These are phyloP conservation scores for Hypocrella siamensis DNA, from an alignment of 2,329 filamentous ascomycete species.

Conservation along the genomic window DNA sequence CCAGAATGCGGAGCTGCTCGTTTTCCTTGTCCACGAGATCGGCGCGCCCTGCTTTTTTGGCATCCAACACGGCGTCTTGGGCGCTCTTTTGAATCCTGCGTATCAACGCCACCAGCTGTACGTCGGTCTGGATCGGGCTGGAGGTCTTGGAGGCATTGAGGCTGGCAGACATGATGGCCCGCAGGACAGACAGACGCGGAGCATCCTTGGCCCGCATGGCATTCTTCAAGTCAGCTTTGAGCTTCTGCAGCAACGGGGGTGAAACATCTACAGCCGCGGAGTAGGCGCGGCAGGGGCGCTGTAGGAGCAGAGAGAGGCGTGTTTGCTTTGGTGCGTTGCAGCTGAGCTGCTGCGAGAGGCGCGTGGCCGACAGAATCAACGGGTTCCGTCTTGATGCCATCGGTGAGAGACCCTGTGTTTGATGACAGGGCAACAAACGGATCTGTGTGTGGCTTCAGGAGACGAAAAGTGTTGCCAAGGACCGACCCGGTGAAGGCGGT, in stretches of 20 bases:
- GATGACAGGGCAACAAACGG: no score
- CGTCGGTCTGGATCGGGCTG: conserved; percentile 53
- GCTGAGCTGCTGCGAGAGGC: no score
- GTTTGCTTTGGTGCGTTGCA: no score
- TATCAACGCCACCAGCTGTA: conserved; percentile 51
- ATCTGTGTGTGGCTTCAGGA: no score
- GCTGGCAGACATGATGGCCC: conserved; percentile 50
- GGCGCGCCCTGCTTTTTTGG: conserved; percentile 43
- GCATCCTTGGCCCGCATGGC: conserved; percentile 52
- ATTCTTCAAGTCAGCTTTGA: conserved; percentile 46
- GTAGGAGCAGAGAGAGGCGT: no score
- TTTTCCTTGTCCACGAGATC: conserved; percentile 60
- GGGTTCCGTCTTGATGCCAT: no score
- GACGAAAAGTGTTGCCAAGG: no score
- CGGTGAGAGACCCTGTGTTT: no score
- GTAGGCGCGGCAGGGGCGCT: no score
- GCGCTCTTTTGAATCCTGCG: conserved; percentile 44
- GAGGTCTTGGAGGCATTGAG: conserved; percentile 63
- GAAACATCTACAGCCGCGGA: no score
- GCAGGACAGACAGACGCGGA: conserved; percentile 51
- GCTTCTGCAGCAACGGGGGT: conserved; percentile 28
- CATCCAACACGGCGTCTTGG: conserved; percentile 46
- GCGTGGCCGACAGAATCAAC: no score
- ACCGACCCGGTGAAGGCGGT: no score
- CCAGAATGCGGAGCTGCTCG: conserved; percentile 45